phyloP scores from a whole-genome alignment of 225 moss, liverwort and hornwort genomes.

The Physcomitrellopsis africana region DNA sequence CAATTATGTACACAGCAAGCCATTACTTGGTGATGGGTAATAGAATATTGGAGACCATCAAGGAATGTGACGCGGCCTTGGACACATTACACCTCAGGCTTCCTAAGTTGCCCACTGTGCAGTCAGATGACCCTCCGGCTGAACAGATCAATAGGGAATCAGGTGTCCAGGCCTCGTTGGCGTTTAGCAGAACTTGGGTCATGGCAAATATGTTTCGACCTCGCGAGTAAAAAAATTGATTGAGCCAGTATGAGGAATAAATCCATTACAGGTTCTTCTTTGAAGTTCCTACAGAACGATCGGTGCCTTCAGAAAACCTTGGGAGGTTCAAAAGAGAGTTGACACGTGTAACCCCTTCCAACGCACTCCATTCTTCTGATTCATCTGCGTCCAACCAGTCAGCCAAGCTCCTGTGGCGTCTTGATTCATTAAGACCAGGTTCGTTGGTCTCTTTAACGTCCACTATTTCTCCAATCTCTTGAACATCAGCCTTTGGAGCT shows the following conservation, averaged over 20 bases:
- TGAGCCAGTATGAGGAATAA: neutral
- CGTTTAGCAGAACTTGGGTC: constrained; percentile 2
- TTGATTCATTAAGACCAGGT: constrained; percentile 31
- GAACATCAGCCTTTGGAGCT: constrained; percentile 7
- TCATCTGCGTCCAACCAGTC: constrained; percentile 63
- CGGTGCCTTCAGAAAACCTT: constrained; percentile 37
- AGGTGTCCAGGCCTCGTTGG: neutral
- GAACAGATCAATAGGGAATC: neutral
- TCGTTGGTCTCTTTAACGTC: constrained; percentile 26
- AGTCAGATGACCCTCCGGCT: constrained; percentile 7
- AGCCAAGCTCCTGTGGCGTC: constrained; percentile 54
- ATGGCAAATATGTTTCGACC: constrained; percentile 2
- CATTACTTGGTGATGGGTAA: constrained; percentile 20
- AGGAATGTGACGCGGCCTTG: constrained; percentile 1
- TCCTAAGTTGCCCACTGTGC: constrained; percentile 8
- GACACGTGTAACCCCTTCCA: constrained; percentile 59
- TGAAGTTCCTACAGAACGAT: constrained; percentile 18
- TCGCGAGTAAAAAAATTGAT: neutral
- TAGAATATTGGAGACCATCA: constrained; percentile 16
- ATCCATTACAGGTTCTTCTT: constrained; percentile 27
- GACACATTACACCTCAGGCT: neutral
- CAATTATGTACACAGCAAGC: constrained; percentile 42
- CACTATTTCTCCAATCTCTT: constrained; percentile 33
- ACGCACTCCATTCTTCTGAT: constrained; percentile 51
- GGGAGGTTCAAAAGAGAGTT: constrained; percentile 58